Conservation (phyloP, 169 alveolate genomes). For the Sarcocystis neurona region DNA sequence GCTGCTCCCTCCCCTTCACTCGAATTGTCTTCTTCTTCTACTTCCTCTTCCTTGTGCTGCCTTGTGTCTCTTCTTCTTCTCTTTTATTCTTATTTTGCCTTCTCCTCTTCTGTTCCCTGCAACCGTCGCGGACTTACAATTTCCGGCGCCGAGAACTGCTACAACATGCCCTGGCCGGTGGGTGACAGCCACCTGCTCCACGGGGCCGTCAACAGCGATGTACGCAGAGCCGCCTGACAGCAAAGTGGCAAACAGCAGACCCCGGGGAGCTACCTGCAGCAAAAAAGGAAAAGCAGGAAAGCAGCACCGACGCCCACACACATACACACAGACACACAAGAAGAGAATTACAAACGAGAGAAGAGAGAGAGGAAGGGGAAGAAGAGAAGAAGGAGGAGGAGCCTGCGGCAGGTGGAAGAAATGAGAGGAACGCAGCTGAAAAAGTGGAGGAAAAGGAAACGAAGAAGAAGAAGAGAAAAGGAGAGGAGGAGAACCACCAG, state of each 20-base stretch:
- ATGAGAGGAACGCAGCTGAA: too few relatives aligned
- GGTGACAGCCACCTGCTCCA: constrained; percentile 36
- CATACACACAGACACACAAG: not conserved
- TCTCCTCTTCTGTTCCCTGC: not conserved
- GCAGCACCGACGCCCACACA: not conserved
- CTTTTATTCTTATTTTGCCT: too few relatives aligned
- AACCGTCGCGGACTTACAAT: constrained; percentile 24
- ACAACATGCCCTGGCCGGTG: constrained; percentile 28
- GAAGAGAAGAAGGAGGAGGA: not conserved
- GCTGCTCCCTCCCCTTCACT: too few relatives aligned
- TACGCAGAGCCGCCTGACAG: constrained; percentile 54
- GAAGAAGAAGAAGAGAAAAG: too few relatives aligned
- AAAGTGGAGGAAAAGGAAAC: too few relatives aligned
- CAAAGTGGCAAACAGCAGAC: constrained; percentile 48
- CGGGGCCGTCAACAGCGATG: constrained; percentile 45
- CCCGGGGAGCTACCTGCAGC: constrained; percentile 39
- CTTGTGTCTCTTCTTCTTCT: too few relatives aligned
- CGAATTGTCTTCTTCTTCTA: too few relatives aligned
- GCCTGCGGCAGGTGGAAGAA: too few relatives aligned
- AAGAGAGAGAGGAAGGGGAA: not conserved
- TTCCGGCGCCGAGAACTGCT: constrained; percentile 58
- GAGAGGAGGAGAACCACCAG: too few relatives aligned
- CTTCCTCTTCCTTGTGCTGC: too few relatives aligned
- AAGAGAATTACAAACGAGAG: not conserved
- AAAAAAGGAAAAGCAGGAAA: not conserved